phyloP scores from a whole-genome alignment of 257 asterid genomes.

The Scutellaria barbata region DNA sequence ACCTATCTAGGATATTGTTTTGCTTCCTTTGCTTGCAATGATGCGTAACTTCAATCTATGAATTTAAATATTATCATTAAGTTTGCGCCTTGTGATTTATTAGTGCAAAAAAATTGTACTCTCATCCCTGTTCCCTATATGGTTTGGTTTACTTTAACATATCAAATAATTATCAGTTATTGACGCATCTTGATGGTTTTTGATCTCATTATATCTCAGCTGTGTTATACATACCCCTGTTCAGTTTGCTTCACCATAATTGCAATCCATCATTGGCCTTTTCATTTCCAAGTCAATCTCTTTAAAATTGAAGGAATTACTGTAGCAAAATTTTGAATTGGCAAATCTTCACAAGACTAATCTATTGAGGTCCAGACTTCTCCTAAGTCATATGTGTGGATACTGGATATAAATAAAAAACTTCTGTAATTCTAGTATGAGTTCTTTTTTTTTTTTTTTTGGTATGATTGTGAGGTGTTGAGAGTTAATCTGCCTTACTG shows the following conservation, averaged over 20 bases:
- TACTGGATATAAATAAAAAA: background rate
- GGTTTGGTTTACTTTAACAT: background rate
- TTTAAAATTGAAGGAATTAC: slow-evolving; percentile 4
- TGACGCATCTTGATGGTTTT: slow-evolving; percentile 11
- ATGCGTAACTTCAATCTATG: slow-evolving; percentile 2
- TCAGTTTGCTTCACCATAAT: background rate
- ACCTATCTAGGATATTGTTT: slow-evolving; percentile 7
- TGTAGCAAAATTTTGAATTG: background rate
- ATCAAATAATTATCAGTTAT: background rate
- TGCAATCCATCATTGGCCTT: background rate
- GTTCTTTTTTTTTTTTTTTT: background rate
- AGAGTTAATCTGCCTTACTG: slow-evolving; percentile 15
- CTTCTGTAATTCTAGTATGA: background rate
- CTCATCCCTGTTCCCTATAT: background rate
- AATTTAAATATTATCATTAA: background rate
- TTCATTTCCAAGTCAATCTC: background rate
- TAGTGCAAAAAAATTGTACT: background rate
- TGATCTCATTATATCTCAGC: background rate
- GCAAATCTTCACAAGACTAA: background rate
- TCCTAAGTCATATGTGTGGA: slow-evolving; percentile 4
- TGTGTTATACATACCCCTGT: background rate
- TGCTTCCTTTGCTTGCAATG: background rate
- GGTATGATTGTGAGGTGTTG: slow-evolving; percentile 4
- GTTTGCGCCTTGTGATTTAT: background rate
- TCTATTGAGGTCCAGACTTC: background rate